These are phyloP conservation scores for Entrophospora sp. DNA, from an alignment of 192 early-diverging fungal species.

Conservation along the genomic window DNA sequence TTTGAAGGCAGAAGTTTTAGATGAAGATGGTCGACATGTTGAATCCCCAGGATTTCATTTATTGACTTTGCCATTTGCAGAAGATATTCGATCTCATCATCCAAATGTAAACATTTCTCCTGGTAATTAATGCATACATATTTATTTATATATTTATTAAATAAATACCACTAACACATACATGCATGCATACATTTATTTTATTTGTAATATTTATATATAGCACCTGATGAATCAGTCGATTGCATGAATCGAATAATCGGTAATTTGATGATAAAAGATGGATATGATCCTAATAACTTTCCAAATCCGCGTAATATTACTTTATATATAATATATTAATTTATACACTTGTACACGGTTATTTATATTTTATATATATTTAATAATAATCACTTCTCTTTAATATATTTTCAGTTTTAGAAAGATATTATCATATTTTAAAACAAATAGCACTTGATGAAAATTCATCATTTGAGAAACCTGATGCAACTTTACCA, in stretches of 20 bases:
- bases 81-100: conserved; percentile 54
- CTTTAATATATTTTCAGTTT: no score
- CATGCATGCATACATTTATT: no score
- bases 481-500: no score
- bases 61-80: conserved; percentile 63
- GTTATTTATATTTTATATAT: no score
- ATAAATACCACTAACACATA: background rate
- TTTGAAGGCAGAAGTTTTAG: conserved; percentile 44
- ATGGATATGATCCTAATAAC: conserved; percentile 30
- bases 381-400: no score
- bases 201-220: background rate
- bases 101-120: conserved; percentile 19
- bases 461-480: no score
- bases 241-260: conserved; percentile 29
- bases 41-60: conserved; percentile 59
- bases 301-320: conserved; percentile 34
- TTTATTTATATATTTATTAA: background rate
- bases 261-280: conserved; percentile 30
- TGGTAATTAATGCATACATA: conserved; percentile 3
- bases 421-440: no score
- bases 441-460: no score
- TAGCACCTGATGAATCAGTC: conserved; percentile 28
- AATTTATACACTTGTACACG: no score
- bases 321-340: no score
- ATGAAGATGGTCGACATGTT: conserved; percentile 35